These are phyloP conservation scores for Didymella lethalis DNA, from an alignment of 2,329 filamentous ascomycete genomes.

Conservation along the genomic window DNA sequence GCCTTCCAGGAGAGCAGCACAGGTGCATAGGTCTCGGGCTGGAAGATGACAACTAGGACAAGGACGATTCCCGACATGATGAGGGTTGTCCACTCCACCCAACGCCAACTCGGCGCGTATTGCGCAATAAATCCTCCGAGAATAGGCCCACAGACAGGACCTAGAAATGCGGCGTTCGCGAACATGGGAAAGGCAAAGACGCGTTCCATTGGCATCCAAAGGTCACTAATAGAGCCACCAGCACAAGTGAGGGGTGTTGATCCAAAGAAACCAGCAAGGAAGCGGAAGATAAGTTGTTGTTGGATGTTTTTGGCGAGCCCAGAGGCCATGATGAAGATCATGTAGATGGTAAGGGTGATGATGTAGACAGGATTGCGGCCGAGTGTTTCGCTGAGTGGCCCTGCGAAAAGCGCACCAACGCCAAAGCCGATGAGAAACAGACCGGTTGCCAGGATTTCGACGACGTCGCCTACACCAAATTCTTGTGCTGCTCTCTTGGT, in stretches of 20 bases:
- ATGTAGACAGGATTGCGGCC: conserved; percentile 53
- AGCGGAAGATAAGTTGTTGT: conserved; percentile 58
- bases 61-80: conserved; percentile 33
- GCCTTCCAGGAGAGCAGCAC: conserved; percentile 47
- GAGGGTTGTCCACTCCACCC: conserved; percentile 39
- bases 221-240: conserved; percentile 31
- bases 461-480: conserved; percentile 55
- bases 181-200: conserved; percentile 40
- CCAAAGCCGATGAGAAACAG: conserved; percentile 60
- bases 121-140: conserved; percentile 37
- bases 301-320: conserved; percentile 56
- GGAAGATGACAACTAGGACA: conserved; percentile 25
- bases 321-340: conserved; percentile 44
- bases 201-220: conserved; percentile 34
- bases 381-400: conserved; percentile 59
- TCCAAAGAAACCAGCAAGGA: conserved; percentile 59
- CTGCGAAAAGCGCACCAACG: conserved; percentile 48
- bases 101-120: conserved; percentile 34
- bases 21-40: conserved; percentile 35
- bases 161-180: conserved; percentile 29
- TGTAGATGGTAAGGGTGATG: conserved; percentile 35
- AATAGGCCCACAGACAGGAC: conserved; percentile 56
- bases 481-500: conserved; percentile 59
- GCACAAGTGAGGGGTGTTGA: conserved; percentile 43
- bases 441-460: conserved; percentile 57